Conservation (phyloP, 2,329 filamentous ascomycete species). For the Botrytis pseudocinerea region DNA sequence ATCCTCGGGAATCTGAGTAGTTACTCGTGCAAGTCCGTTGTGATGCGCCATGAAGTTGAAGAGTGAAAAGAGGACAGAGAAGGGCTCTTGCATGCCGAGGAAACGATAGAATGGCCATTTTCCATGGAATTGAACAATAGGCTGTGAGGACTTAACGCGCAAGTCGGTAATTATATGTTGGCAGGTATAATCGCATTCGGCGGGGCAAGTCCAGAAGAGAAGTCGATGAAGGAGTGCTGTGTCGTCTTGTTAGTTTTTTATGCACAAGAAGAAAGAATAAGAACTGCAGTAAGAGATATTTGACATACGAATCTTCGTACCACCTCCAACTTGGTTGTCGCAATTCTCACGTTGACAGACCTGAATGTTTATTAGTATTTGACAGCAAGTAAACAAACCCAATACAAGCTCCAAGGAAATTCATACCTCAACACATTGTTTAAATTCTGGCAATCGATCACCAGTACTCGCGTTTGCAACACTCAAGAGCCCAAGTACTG, state of each 20-base stretch:
- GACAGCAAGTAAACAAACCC: conserved; percentile 19
- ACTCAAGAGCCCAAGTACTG: conserved; percentile 40
- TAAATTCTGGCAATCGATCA: conserved; percentile 84
- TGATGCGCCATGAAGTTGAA: conserved; percentile 88
- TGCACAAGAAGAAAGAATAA: conserved; percentile 20
- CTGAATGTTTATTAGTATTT: conserved; percentile 47
- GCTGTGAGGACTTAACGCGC: conserved; percentile 65
- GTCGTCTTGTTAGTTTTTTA: conserved; percentile 29
- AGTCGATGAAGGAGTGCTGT: conserved; percentile 80
- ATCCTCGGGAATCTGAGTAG: conserved; percentile 64
- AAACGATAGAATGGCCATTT: conserved; percentile 97
- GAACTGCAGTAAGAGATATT: not conserved
- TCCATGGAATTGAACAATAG: conserved; percentile 89
- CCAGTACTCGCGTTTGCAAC: conserved; percentile 71
- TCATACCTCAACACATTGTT: conserved; percentile 75
- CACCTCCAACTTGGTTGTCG: conserved; percentile 57
- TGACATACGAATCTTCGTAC: conserved; percentile 40
- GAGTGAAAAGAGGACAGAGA: conserved; percentile 88
- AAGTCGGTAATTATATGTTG: conserved; percentile 84
- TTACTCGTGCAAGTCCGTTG: conserved; percentile 71
- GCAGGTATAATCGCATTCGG: conserved; percentile 97
- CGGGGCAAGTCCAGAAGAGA: conserved; percentile 86
- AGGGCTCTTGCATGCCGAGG: conserved; percentile 91
- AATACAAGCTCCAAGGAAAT: not conserved
- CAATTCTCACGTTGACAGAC: conserved; percentile 83